A percentile compares a stretch with the other conserved stretches of the same genome.
phyloP scores from a whole-genome alignment of 306 rosid genomes.

The Albizia julibrissin region DNA sequence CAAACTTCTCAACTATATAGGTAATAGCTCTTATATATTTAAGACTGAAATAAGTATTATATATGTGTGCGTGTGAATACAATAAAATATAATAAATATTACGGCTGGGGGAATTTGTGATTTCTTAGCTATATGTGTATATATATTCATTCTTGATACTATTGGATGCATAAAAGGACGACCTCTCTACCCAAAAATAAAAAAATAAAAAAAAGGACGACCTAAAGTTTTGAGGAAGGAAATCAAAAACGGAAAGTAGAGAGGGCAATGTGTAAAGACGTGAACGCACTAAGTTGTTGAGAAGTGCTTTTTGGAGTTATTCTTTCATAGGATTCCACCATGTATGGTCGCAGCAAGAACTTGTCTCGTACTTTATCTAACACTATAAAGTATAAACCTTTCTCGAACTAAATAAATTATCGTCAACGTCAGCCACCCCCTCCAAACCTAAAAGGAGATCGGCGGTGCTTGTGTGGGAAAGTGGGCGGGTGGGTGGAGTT shows the following conservation, averaged over 20 bases:
- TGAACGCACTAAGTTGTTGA: neutral
- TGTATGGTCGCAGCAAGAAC: neutral
- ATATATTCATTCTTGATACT: neutral
- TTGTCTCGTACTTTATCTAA: neutral
- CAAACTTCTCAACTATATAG: no score
- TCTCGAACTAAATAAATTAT: neutral
- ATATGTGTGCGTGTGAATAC: neutral
- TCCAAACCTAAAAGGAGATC: neutral
- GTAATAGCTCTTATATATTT: neutral
- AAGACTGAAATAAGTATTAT: neutral
- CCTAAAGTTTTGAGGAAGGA: neutral
- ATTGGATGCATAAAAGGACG: neutral
- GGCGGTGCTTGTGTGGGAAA: slow-evolving; percentile 4
- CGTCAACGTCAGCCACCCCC: neutral
- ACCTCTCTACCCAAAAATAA: neutral
- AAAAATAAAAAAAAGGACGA: neutral
- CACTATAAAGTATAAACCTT: neutral
- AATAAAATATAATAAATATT: neutral
- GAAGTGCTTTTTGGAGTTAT: neutral
- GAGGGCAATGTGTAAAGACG: neutral
- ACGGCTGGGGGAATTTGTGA: neutral
- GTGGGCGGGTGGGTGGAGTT: slow-evolving; percentile 12
- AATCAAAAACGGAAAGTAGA: neutral
- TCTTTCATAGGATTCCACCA: slow-evolving; percentile 47
- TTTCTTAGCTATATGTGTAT: neutral